Evolutionary conservation across 1,284 basidiomycete genomes (phyloP), one percentile per base, ranked within the genome.

Genomic region (Crepidotus sp.): DNA sequence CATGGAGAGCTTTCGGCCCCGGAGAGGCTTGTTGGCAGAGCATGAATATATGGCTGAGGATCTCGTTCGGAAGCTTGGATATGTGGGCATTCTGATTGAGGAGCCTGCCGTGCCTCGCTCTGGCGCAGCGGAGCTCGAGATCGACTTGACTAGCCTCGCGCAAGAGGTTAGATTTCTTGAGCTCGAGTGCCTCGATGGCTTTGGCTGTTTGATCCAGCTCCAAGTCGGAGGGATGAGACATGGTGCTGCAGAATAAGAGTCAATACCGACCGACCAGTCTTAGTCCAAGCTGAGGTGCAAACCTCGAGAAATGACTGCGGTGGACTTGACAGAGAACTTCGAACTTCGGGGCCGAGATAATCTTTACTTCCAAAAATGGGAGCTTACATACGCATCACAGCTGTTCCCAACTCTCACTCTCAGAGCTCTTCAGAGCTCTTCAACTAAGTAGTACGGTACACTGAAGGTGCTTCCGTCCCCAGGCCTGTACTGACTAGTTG

Each of bases 41-140:
- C 33, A 60, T 54, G 40, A 71, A 68, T 29, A 71, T 64, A 9
- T 48, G 44, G 18, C 59, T 54, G 21, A 71, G 57, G 27, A 71
- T 52, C 43, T 71, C 69, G 37, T 57, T 53, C 9, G 69, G 68
- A 7, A 70, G 55, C 21, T 51, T 59, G 29, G 59, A 60, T 4
- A 69, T 53, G n/a, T 57, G 54, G 1, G 60, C 55, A 3, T 52
- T 50, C 25, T 60, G 51, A 45, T 70, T 71, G 41, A 57, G 33
- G 18, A 68, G 57, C n/a, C 50, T 54, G 5, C 58, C 57, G 45
- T 64, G 59, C 36, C 42, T 51, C 1, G 61, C 59, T 32, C 56
- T 52, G 40, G 60, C 60, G 9, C 42, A 40, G 14, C 46, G 41
- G 8, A 71, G 57, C 42, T 63, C 57, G 11, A 40, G 29, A 14